Evolutionary conservation across 2,329 filamentous ascomycete genomes (phyloP), one percentile per base, ranked within the genome.

Genomic region (Ramularia collo-cygni): DNA sequence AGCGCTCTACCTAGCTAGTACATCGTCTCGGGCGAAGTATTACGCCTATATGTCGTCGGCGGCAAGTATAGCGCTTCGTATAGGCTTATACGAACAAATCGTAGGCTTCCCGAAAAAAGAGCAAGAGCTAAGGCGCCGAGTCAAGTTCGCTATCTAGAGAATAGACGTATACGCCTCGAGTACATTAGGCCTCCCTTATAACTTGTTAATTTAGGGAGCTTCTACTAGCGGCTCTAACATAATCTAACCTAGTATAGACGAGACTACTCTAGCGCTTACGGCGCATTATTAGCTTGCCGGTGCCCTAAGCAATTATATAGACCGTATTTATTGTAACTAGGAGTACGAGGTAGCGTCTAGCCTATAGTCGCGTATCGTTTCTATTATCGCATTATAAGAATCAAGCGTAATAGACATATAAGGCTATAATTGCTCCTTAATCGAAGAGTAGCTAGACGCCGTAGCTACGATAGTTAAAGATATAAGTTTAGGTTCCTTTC

Each of bases 1-100:
- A 21, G 43, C 46, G n/a, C 24, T 51, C 9, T 51, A 45, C 24
- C 31, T 46, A 15, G 47, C 47, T 28, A 37, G 46, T 9, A 41
- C 37, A 8, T 40, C 43, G 4, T 43, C 47, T 4, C 38, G 32
- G 9, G 32, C 37, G 12, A 32, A 35, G 15, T 38, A 30, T 4
- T 43, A 51, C 35, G 38, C 46, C 9, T 46, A 47, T 26, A 31
- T 48, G 8, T 42, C 38, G 13, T 43, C 48, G n/a, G 48, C 46
- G 9, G 35, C 48, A 2, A 44, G 48, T 29, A 44, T 38, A 6
- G 48, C 43, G 8, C 32, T 47, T 6, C 41, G 48, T 2, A 38
- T 51, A 38, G 48, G 48, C 9, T 42, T 51, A 4, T 46, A 51
- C 30, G 48, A 51, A 27, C 24, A 35, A 3, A 34, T 44, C 2